phyloP scores from a whole-genome alignment of 2,329 filamentous ascomycete genomes.

The Pseudogymnoascus sp. region DNA sequence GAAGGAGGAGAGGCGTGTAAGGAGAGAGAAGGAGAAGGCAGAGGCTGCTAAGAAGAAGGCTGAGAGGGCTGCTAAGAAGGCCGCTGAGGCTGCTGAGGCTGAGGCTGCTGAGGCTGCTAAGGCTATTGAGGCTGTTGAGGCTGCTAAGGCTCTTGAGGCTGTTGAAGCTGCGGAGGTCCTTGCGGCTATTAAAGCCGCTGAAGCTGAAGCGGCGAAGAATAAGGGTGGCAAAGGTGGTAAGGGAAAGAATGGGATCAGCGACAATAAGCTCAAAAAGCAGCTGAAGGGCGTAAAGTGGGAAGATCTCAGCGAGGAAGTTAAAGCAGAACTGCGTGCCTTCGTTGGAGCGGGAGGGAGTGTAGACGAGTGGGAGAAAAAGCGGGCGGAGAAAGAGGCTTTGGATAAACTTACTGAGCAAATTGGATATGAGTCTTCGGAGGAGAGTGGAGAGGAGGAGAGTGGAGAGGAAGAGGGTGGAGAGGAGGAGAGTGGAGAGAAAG shows the following conservation, averaged over 20 bases:
- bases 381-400: background rate
- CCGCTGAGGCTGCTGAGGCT: background rate
- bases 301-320: background rate
- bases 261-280: background rate
- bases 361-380: background rate
- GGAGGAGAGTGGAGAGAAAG: background rate
- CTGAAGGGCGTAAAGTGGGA: background rate
- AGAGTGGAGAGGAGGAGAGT: background rate
- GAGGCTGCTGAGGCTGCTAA: background rate
- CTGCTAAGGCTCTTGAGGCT: background rate
- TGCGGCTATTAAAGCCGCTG: background rate
- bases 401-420: background rate
- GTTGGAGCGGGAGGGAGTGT: background rate
- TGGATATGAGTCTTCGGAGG: background rate
- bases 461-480: background rate
- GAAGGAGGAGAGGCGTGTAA: background rate
- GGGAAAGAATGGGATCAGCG: background rate
- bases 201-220: background rate
- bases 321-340: background rate
- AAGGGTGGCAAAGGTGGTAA: background rate
- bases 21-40: background rate
- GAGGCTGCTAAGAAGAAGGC: background rate
- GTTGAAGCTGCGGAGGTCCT: background rate
- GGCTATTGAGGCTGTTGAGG: background rate
- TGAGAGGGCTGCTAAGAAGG: background rate